phyloP scores from a whole-genome alignment of 169 alveolate species.

The Eimeria praecox region DNA sequence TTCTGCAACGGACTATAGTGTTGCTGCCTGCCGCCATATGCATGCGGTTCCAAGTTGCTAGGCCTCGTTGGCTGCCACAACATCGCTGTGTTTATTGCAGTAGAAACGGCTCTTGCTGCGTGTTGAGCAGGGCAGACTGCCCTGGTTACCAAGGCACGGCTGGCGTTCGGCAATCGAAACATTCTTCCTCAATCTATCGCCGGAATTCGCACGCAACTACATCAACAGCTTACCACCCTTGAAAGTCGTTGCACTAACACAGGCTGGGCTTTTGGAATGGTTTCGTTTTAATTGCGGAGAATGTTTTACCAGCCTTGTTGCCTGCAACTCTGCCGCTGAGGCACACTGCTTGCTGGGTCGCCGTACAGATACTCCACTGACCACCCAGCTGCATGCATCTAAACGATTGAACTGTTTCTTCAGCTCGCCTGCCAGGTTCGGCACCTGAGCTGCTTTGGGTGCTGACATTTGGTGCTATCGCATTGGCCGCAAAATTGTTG shows the following conservation, averaged over 20 bases:
- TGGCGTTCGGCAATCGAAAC: neutral
- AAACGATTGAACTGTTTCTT: neutral
- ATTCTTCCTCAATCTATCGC: neutral
- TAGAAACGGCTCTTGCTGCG: neutral
- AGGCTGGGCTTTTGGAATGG: neutral
- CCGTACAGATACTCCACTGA: neutral
- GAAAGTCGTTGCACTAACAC: neutral
- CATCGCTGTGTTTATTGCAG: neutral
- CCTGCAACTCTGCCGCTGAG: neutral
- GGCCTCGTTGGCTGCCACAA: neutral
- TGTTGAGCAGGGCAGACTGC: neutral
- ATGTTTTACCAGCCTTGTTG: neutral
- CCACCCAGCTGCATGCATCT: neutral
- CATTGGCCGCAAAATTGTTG: neutral
- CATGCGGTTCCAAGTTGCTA: neutral
- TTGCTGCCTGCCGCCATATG: neutral
- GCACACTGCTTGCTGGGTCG: neutral
- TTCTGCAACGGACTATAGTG: neutral
- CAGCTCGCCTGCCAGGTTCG: neutral
- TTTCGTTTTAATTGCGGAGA: neutral
- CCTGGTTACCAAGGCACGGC: neutral
- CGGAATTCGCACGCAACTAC: neutral
- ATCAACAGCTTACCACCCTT: neutral
- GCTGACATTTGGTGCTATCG: neutral
- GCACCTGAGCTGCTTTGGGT: neutral